Evolutionary conservation across 2,329 filamentous ascomycete species (phyloP).

Genomic region (Phialocephala sp.): DNA sequence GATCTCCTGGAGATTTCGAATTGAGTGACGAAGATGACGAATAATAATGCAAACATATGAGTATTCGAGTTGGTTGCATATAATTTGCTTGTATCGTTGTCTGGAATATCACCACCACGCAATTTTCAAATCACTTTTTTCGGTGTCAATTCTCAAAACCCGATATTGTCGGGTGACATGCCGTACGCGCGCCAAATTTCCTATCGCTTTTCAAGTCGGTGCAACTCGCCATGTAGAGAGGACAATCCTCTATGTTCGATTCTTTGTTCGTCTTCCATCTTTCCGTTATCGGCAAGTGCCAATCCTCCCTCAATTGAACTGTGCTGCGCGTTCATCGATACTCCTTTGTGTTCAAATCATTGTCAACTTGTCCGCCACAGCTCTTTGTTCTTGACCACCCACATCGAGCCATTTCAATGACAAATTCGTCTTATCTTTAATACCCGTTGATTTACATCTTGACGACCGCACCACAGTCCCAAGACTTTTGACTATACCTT

Average conservation of each 20-base stretch:
- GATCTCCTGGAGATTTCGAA: slow-evolving; percentile 32
- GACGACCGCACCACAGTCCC: no score
- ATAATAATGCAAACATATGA: slow-evolving; percentile 14
- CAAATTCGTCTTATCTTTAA: neutral
- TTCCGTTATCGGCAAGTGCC: neutral
- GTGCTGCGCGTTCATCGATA: neutral
- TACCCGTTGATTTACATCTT: neutral
- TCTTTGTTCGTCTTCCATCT: neutral
- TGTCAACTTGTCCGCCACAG: neutral
- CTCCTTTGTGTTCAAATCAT: neutral
- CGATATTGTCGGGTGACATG: no score
- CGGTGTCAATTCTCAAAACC: no score
- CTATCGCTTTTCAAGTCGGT: neutral
- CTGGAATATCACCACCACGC: neutral
- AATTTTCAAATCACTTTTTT: neutral
- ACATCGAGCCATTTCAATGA: neutral
- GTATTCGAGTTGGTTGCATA: neutral
- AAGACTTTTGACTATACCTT: no score
- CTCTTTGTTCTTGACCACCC: neutral
- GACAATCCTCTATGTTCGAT: slow-evolving; percentile 1
- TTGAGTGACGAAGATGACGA: slow-evolving; percentile 35
- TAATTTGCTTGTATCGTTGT: neutral
- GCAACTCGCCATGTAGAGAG: neutral
- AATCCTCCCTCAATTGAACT: neutral
- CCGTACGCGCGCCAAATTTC: no score